Evolutionary conservation across 2,329 filamentous ascomycete genomes (phyloP), one percentile per base, ranked within the genome.

Genomic region (Nothophoma quercina): DNA sequence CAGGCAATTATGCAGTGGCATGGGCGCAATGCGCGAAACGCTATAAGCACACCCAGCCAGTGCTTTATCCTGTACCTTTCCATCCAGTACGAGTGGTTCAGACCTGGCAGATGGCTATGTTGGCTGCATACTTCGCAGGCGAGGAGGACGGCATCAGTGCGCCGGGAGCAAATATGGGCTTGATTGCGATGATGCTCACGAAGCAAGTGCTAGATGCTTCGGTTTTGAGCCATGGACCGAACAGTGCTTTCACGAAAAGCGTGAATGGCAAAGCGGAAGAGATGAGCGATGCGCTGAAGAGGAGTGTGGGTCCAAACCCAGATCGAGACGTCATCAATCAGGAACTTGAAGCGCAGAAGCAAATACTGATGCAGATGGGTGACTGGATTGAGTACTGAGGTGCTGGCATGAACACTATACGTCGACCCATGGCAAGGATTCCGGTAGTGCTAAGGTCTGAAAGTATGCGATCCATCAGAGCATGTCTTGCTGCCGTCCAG

Each of bases 81-180:
- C 83, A 87, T 63, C 84, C 84, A 0, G 73, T 85, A 7, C 78
- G 84, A 0, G 77, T 85, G 2, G 72, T 84, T 4, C 82, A 80
- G 51, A 74, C 67, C 7, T 80, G 71, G 69, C 69, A 69, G 10
- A 69, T 75, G 54, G 70, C 71, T 1, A 74, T 70, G 66, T 49
- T 77, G 21, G 68, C 73, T 3, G 60, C 73, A 15, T 72, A 73
- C 28, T 55, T 69, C 57, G 58, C 65, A 28, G 58, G 63, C 28
- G 51, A 56, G 6, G 63, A 71, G 30, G 65, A 58, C 7, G 58
- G 57, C 9, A 47, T 65, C 7, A 60, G 65, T 29, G 64, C 65
- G 7, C 65, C 68, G 7, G 69, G 72, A 3, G 58, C 77, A 4
- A 75, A 81, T 45, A 73, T 78, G 60, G 69, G 71, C 1, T 61